A percentile compares a stretch with the other conserved stretches of the same genome.
Conservation (phyloP, 176 grass and related monocot species). For the Themeda triandra region DNA sequence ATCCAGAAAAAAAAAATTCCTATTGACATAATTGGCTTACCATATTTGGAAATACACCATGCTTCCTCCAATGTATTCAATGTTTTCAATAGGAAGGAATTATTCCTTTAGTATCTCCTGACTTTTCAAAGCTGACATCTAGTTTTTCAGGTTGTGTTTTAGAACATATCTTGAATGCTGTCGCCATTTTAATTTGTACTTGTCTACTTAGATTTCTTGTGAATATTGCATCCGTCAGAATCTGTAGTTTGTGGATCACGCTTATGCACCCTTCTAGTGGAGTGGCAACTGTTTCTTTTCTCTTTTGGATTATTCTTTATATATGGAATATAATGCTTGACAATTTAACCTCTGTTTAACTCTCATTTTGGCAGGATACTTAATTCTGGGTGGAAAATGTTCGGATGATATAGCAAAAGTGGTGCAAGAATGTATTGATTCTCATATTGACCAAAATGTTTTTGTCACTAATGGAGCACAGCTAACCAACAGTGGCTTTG, state of each 20-base stretch:
- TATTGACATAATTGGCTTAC: neutral
- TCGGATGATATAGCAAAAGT: constrained; percentile 60
- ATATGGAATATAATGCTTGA: constrained; percentile 21
- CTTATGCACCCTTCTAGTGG: neutral
- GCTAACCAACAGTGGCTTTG: constrained; percentile 23
- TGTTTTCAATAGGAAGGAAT: neutral
- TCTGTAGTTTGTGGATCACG: neutral
- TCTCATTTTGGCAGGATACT: constrained; percentile 55
- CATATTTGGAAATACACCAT: neutral
- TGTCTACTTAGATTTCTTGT: neutral
- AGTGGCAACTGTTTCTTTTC: neutral
- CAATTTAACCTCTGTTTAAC: constrained; percentile 17
- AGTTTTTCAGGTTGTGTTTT: neutral
- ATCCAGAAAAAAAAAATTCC: neutral
- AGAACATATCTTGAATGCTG: neutral
- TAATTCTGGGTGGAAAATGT: constrained; percentile 48
- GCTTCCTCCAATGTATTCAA: constrained; percentile 5
- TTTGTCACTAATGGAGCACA: constrained; percentile 29
- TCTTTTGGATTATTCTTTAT: neutral
- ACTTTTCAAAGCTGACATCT: neutral
- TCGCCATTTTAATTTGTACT: neutral
- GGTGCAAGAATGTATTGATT: constrained; percentile 59
- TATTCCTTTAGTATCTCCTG: neutral
- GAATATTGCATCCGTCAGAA: neutral
- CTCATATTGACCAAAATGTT: constrained; percentile 47